Percentiles rank a stretch among this genome's conserved stretches.
phyloP scores from a whole-genome alignment of 2,329 filamentous ascomycete genomes.

The Exophiala phaeomuriformis region DNA sequence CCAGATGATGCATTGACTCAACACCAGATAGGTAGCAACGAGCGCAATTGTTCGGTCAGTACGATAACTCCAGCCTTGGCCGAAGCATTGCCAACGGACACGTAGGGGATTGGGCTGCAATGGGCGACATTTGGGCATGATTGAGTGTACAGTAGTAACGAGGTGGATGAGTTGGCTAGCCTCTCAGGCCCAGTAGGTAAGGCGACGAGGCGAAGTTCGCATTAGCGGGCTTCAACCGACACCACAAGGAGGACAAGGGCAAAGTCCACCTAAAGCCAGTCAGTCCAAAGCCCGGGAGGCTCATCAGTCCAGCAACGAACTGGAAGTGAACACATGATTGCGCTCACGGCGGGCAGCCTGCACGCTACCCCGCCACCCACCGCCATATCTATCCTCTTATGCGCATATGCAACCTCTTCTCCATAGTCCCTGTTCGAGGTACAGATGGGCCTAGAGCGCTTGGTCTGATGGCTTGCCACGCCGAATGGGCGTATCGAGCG shows the following conservation, averaged over 20 bases:
- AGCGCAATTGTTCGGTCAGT: not conserved
- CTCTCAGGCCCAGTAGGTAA: not conserved
- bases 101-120: not conserved
- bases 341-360: not conserved
- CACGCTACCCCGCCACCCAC: not conserved
- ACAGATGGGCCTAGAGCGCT: not conserved
- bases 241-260: not conserved
- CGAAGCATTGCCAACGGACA: constrained; percentile 3
- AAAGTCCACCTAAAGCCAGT: not conserved
- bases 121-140: constrained; percentile 8
- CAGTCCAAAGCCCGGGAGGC: not conserved
- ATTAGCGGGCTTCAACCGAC: not conserved
- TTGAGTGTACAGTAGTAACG: not conserved
- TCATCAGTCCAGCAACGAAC: not conserved
- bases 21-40: constrained; percentile 5
- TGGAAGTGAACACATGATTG: not conserved
- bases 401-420: not conserved
- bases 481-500: no score
- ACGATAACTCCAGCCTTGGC: constrained; percentile 9
- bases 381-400: not conserved
- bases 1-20: constrained; percentile 8
- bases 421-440: not conserved
- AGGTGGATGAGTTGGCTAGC: constrained; percentile 7
- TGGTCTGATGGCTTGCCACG: no score
- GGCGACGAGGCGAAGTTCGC: not conserved